phyloP scores from a whole-genome alignment of 2,329 filamentous ascomycete species.

The Fusarium foetens region DNA sequence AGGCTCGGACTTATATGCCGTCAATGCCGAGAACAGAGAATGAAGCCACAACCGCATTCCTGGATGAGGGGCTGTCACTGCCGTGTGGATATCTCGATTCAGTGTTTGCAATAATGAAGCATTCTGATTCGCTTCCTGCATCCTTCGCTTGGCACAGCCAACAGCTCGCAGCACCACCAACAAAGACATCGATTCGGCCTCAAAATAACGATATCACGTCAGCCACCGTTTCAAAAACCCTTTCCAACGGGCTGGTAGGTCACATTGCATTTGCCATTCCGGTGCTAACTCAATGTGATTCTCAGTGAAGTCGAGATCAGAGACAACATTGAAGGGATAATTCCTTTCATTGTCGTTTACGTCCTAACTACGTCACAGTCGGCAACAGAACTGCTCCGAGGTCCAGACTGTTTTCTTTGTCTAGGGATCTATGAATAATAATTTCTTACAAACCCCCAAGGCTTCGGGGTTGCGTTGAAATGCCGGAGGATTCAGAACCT shows the following conservation, averaged over 20 bases:
- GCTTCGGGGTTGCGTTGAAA: not conserved
- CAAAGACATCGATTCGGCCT: not conserved
- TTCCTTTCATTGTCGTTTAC: not conserved
- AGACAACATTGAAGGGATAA: accelerated
- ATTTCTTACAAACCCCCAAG: not conserved
- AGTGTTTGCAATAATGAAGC: not conserved
- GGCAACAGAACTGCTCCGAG: not conserved
- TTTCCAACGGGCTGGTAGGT: not conserved
- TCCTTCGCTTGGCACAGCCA: not conserved
- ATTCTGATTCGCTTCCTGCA: not conserved
- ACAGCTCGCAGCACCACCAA: no score
- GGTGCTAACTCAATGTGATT: not conserved
- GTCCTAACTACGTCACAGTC: not conserved
- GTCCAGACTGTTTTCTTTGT: not conserved
- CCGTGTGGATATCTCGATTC: not conserved
- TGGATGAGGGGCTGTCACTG: not conserved
- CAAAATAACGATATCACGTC: not conserved
- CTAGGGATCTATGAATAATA: not conserved
- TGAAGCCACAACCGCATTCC: not conserved
- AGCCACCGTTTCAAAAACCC: not conserved
- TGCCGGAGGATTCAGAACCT: not conserved
- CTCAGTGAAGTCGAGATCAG: not conserved
- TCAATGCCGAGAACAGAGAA: not conserved
- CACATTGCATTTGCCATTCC: not conserved
- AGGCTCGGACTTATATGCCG: not conserved